Evolutionary conservation across 2,329 filamentous ascomycete genomes (phyloP).

Genomic region (Claviceps pusilla): DNA sequence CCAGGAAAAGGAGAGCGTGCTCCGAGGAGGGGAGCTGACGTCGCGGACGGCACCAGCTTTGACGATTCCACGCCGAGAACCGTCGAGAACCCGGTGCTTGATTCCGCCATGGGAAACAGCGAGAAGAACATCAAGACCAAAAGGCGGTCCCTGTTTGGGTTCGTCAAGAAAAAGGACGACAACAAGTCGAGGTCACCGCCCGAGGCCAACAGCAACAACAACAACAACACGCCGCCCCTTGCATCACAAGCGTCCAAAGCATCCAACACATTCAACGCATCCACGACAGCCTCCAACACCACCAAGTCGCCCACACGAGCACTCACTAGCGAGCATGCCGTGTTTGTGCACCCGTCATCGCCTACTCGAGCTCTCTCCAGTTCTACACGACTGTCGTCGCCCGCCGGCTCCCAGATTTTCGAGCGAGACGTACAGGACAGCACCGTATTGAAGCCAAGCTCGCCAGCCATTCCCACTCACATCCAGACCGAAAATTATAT

Average conservation of each 20-base stretch:
- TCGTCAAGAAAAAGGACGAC: slow-evolving; percentile 45
- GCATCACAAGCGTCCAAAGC: slow-evolving; percentile 1
- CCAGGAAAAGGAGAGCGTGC: slow-evolving; percentile 7
- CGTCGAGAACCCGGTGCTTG: slow-evolving; percentile 12
- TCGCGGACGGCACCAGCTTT: slow-evolving; percentile 14
- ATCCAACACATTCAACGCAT: not conserved
- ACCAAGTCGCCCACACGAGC: slow-evolving; percentile 24
- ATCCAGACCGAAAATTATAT: slow-evolving; percentile 92
- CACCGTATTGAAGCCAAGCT: slow-evolving; percentile 49
- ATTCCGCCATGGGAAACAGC: slow-evolving; percentile 15
- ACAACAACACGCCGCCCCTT: slow-evolving; percentile 14
- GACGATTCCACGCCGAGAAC: slow-evolving; percentile 19
- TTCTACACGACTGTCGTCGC: slow-evolving; percentile 63
- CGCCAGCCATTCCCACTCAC: slow-evolving; percentile 79
- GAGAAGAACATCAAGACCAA: slow-evolving; percentile 23
- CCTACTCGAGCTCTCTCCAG: slow-evolving; percentile 51
- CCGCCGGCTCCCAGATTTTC: slow-evolving; percentile 70
- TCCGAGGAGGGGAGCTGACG: slow-evolving; percentile 4
- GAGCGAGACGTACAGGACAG: slow-evolving; percentile 88
- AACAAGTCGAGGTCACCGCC: slow-evolving; percentile 23
- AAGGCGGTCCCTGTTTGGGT: slow-evolving; percentile 44
- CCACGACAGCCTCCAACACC: slow-evolving; percentile 7
- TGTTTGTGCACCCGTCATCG: slow-evolving; percentile 41
- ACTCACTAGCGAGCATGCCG: slow-evolving; percentile 20
- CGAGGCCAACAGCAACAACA: slow-evolving; percentile 13